Conservation (phyloP, 208 protist genomes). For the Porcisia hertigi region DNA sequence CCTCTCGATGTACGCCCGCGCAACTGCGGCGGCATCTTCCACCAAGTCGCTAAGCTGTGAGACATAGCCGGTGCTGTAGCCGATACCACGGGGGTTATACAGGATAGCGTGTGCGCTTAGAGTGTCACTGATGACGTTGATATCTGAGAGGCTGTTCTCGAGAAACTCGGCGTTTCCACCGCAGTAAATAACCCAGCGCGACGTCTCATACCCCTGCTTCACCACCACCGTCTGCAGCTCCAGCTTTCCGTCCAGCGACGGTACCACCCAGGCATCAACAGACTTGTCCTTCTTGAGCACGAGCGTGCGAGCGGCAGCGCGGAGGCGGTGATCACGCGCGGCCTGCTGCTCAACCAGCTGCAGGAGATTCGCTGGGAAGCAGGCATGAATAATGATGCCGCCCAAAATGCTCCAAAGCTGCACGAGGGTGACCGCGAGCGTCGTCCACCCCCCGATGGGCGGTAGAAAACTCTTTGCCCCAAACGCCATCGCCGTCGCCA, state of each 20-base stretch:
- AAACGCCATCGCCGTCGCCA: slow-evolving; percentile 13
- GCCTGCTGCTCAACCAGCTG: slow-evolving; percentile 45
- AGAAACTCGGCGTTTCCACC: slow-evolving; percentile 84
- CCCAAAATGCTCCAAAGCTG: slow-evolving; percentile 54
- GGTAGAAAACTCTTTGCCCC: slow-evolving; percentile 25
- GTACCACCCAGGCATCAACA: slow-evolving; percentile 28
- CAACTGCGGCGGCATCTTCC: slow-evolving; percentile 60
- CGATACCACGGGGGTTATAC: slow-evolving; percentile 78
- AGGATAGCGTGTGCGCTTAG: slow-evolving; percentile 72
- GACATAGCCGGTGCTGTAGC: slow-evolving; percentile 68
- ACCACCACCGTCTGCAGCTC: slow-evolving; percentile 58
- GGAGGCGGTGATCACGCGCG: slow-evolving; percentile 32
- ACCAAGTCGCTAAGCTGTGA: slow-evolving; percentile 53
- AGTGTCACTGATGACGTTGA: slow-evolving; percentile 32
- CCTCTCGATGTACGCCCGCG: slow-evolving; percentile 28
- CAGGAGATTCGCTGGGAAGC: slow-evolving; percentile 62
- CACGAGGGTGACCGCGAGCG: slow-evolving; percentile 16
- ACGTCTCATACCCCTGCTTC: slow-evolving; percentile 30
- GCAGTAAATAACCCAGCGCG: slow-evolving; percentile 76
- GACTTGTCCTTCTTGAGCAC: slow-evolving; percentile 25
- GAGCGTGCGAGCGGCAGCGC: slow-evolving; percentile 12
- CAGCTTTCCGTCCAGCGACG: slow-evolving; percentile 22
- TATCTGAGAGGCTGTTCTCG: slow-evolving; percentile 47
- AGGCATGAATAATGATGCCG: slow-evolving; percentile 48
- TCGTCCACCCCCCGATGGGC: not conserved